Evolutionary conservation across 805 yeast genomes (phyloP).

Genomic region (Wickerhamiella nectarea): DNA sequence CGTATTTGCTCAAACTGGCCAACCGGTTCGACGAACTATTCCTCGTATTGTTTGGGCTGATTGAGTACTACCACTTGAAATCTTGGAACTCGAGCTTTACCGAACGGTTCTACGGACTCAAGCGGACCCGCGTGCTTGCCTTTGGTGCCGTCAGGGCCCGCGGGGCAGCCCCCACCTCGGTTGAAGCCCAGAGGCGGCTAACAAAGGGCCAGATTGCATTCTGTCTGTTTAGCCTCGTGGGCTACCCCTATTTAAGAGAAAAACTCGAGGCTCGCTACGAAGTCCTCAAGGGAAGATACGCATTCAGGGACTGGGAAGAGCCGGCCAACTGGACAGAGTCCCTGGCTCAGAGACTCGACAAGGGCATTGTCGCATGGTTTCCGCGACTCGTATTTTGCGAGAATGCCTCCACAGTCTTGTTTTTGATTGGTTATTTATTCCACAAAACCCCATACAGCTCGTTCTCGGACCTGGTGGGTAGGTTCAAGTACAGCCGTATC

Average conservation of each 20-base stretch:
- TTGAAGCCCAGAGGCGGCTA: slow-evolving; percentile 42
- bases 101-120: slow-evolving; percentile 84
- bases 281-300: slow-evolving; percentile 42
- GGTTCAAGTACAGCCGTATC: slow-evolving; percentile 52
- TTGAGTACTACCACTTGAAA: slow-evolving; percentile 59
- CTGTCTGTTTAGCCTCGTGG: slow-evolving; percentile 41
- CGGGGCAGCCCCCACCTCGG: slow-evolving; percentile 24
- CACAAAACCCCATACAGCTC: slow-evolving; percentile 53
- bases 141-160: slow-evolving; percentile 21
- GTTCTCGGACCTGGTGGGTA: slow-evolving; percentile 44
- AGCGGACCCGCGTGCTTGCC: slow-evolving; percentile 35
- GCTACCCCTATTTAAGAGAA: slow-evolving; percentile 53
- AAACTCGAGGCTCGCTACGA: slow-evolving; percentile 56
- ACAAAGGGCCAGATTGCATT: slow-evolving; percentile 39
- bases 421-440: slow-evolving; percentile 52
- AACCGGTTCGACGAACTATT: slow-evolving; percentile 69
- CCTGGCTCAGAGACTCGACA: slow-evolving; percentile 2
- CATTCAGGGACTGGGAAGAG: slow-evolving; percentile 31
- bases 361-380: slow-evolving; percentile 41
- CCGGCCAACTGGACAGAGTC: neutral
- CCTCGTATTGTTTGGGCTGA: slow-evolving; percentile 39
- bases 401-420: slow-evolving; percentile 38
- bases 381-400: slow-evolving; percentile 42
- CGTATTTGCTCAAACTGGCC: slow-evolving; percentile 44
- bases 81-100: slow-evolving; percentile 78